Percentiles rank a stretch among this genome's conserved stretches.
Conservation (phyloP, 495 filamentous ascomycete species). For the Hypomontagnella submonticulosa region DNA sequence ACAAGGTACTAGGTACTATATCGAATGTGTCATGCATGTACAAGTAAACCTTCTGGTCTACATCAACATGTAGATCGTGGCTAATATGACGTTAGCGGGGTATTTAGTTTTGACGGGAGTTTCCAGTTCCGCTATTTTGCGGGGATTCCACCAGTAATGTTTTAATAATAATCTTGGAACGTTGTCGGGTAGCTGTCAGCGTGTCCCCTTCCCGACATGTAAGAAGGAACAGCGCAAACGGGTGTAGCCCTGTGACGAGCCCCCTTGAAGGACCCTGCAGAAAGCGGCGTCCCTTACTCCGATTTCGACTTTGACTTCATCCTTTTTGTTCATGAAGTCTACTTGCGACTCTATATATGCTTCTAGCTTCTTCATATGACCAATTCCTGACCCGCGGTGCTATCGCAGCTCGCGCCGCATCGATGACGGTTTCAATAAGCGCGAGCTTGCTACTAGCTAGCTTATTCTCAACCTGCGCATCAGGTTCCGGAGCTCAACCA, state of each 20-base stretch:
- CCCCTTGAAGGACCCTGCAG: slow-evolving; percentile 30
- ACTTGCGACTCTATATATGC: neutral
- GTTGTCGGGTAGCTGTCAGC: slow-evolving; percentile 21
- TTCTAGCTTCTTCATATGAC: slow-evolving; percentile 24
- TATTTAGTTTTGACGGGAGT: slow-evolving; percentile 17
- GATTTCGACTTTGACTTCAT: slow-evolving; percentile 1
- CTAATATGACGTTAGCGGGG: slow-evolving; percentile 34
- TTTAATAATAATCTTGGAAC: neutral
- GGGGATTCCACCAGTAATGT: slow-evolving; percentile 17
- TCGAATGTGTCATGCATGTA: too few relatives aligned
- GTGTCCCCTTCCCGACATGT: slow-evolving; percentile 17
- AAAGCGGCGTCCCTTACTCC: slow-evolving; percentile 1
- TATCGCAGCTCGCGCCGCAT: slow-evolving; percentile 23
- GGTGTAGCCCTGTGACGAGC: slow-evolving; percentile 2
- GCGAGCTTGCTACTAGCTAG: slow-evolving; percentile 37
- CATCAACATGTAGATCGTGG: neutral
- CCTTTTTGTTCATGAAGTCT: neutral
- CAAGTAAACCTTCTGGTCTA: neutral
- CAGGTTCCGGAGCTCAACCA: slow-evolving; percentile 26
- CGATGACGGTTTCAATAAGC: slow-evolving; percentile 27
- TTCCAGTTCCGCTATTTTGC: slow-evolving; percentile 16
- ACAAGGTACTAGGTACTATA: too few relatives aligned
- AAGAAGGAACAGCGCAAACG: slow-evolving; percentile 3
- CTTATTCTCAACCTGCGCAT: slow-evolving; percentile 13
- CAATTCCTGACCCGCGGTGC: slow-evolving; percentile 31